Evolutionary conservation across 2,329 filamentous ascomycete species (phyloP), one percentile per base, ranked within the genome.

Genomic region (Cytospora piceae): DNA sequence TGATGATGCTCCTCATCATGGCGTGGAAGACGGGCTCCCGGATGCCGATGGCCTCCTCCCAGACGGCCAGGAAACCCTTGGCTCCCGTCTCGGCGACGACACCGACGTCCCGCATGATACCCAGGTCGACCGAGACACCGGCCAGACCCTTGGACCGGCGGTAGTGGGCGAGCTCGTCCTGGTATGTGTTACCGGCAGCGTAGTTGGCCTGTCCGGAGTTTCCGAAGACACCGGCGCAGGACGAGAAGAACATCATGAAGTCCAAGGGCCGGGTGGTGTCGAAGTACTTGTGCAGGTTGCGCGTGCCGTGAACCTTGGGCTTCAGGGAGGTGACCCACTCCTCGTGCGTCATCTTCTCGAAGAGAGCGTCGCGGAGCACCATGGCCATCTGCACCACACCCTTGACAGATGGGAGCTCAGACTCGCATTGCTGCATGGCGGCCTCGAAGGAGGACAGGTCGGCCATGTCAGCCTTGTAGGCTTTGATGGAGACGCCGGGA

Each of bases 151-250:
- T 37, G 2, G 61, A 20, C 4, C 63, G 61, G 12, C 67, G 61
- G 46, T 65, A 57, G n/a, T 59, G 15, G 9, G 68, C 68, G 12
- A 74, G 67, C 4, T 69, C 65, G 58, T 77, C 74, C 31, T 74
- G 68, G 67, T 70, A 76, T 20, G 70, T 68, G 61, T 76, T 76
- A 27, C 68, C 74, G 1, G 73, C 72, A 14, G 65, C 66, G 52
- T 76, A 76, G 37, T 71, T 71, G 32, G 68, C 67, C 58, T 76
- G 74, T 2, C 63, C 66, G 1, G 67, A 52, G 24, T 66, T 67
- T 1, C 71, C 74, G 6, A 70, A 31, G 14, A 71, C 53, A n/a
- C 67, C 69, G 0, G 70, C 67, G n/a, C 71, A 55, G 14, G 73
- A 75, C 2, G 20, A 61, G 14, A 46, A 61, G 9, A 51, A 8